Percentiles rank a stretch among this genome's conserved stretches.
These are phyloP conservation scores for Penicillium sp. DNA, from an alignment of 2,329 filamentous ascomycete genomes.

Conservation along the genomic window DNA sequence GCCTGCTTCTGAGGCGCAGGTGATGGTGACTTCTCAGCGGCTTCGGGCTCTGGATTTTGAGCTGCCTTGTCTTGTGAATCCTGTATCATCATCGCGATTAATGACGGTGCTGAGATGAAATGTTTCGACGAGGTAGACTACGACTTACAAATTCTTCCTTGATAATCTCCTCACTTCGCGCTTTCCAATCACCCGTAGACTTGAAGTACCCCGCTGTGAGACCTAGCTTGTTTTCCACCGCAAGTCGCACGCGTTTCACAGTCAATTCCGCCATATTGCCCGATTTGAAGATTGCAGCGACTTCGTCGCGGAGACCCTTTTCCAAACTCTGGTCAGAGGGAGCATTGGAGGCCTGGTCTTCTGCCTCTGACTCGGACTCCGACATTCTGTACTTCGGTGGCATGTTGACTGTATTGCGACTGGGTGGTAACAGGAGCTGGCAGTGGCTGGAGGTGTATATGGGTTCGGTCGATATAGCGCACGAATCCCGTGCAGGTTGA, in stretches of 20 bases:
- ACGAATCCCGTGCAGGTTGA: too few relatives aligned
- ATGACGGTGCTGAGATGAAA: neutral
- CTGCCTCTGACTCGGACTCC: constrained; percentile 31
- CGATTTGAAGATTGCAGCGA: constrained; percentile 36
- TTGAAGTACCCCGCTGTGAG: constrained; percentile 60
- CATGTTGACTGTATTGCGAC: constrained; percentile 23
- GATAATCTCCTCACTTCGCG: constrained; percentile 56
- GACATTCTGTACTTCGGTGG: constrained; percentile 34
- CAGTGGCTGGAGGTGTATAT: neutral
- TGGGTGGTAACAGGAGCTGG: neutral
- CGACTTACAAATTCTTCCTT: constrained; percentile 53
- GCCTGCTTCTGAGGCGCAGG: constrained; percentile 22
- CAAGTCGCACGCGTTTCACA: constrained; percentile 57
- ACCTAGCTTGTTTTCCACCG: constrained; percentile 54
- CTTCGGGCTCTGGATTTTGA: constrained; percentile 11
- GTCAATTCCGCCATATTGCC: constrained; percentile 56
- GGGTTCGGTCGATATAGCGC: neutral
- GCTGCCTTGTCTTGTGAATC: constrained; percentile 33
- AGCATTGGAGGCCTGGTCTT: constrained; percentile 10
- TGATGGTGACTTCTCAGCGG: constrained; percentile 13
- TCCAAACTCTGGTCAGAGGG: constrained; percentile 41
- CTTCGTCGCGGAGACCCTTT: constrained; percentile 40
- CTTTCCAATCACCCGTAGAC: constrained; percentile 55
- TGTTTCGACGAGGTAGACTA: neutral
- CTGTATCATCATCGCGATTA: constrained; percentile 23